A percentile compares a stretch with the other conserved stretches of the same genome.
Conservation (phyloP, 2,329 filamentous ascomycete genomes). For the Coniochaeta sp. region DNA sequence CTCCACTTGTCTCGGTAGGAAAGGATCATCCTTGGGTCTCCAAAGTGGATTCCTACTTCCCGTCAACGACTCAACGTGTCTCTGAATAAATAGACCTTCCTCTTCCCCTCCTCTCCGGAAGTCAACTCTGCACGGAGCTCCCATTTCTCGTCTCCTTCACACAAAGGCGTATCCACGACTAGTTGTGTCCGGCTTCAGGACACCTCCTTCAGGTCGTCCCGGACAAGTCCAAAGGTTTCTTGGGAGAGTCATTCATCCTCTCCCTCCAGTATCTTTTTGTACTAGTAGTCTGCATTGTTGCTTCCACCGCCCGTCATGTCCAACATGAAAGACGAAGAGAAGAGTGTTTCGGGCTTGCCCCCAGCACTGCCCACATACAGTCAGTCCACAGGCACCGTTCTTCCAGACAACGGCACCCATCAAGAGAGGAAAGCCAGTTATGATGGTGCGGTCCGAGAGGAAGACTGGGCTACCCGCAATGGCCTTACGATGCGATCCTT, state of each 20-base stretch:
- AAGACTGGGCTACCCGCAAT: constrained; percentile 28
- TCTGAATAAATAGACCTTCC: background rate
- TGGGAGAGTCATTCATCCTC: background rate
- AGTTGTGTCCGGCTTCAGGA: background rate
- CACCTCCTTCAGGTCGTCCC: background rate
- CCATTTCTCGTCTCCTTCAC: background rate
- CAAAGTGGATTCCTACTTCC: background rate
- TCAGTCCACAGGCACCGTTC: background rate
- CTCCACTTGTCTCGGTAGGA: background rate
- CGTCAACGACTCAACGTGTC: background rate
- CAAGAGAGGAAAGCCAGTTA: background rate
- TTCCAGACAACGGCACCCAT: background rate
- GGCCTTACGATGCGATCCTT: constrained; percentile 34
- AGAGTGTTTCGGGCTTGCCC: background rate
- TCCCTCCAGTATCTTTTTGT: background rate
- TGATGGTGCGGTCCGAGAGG: constrained; percentile 8
- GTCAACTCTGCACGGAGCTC: background rate
- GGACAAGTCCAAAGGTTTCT: background rate
- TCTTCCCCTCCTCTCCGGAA: background rate
- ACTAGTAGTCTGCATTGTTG: background rate
- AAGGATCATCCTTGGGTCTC: background rate
- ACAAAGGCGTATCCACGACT: background rate
- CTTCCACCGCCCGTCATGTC: background rate
- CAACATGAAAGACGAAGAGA: background rate
- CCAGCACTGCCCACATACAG: background rate